A percentile compares a stretch with the other conserved stretches of the same genome.
These are phyloP conservation scores for Chenopodium formosanum DNA, from an alignment of 148 eudicot species.

Conservation along the genomic window DNA sequence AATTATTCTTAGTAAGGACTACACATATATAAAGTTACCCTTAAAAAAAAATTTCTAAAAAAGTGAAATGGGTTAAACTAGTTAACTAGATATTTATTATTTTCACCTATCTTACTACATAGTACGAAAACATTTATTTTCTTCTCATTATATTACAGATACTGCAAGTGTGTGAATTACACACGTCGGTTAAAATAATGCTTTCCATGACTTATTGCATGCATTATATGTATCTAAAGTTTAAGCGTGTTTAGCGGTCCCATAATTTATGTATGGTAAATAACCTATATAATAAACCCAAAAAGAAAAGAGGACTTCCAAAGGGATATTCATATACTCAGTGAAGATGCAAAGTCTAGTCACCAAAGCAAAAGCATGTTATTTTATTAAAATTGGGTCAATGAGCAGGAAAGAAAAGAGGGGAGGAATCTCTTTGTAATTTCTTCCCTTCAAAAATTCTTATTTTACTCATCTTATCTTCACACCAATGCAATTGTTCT, in stretches of 20 bases:
- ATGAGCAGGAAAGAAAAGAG: constrained; percentile 90
- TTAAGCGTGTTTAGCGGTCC: neutral
- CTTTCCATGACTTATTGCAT: too few relatives aligned
- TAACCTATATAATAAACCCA: neutral
- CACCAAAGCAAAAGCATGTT: constrained; percentile 31
- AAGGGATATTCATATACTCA: constrained; percentile 21
- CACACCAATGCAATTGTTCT: constrained; percentile 89
- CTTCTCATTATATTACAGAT: too few relatives aligned
- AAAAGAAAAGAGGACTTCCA: neutral
- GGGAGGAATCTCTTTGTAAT: constrained; percentile 78
- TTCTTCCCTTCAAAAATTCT: constrained; percentile 58
- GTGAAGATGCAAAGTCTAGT: constrained; percentile 38
- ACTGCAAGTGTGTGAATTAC: too few relatives aligned
- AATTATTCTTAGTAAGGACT: too few relatives aligned
- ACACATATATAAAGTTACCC: too few relatives aligned
- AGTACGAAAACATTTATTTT: too few relatives aligned
- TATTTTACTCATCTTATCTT: constrained; percentile 77
- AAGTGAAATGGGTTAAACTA: too few relatives aligned
- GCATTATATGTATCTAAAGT: too few relatives aligned
- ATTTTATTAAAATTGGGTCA: constrained; percentile 25
- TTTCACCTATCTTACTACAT: too few relatives aligned
- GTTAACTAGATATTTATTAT: too few relatives aligned
- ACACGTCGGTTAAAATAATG: too few relatives aligned
- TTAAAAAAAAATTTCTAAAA: too few relatives aligned
- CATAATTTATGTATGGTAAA: neutral